phyloP scores from a whole-genome alignment of 306 rosid genomes.

The Casuarina cunninghamiana region DNA sequence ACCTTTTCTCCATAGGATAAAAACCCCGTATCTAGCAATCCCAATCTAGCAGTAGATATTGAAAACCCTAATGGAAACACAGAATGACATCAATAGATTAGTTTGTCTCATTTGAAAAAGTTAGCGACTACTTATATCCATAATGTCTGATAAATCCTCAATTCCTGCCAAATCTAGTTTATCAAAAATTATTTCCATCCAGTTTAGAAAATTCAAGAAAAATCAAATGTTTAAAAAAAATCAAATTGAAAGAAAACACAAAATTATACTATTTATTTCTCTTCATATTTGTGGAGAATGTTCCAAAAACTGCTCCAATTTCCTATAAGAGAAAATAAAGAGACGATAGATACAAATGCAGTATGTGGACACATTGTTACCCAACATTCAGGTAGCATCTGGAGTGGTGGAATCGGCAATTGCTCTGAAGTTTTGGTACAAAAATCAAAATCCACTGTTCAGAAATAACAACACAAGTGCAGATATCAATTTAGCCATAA shows the following conservation, averaged over 20 bases:
- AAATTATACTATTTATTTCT: background rate
- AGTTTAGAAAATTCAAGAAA: background rate
- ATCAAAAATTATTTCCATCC: background rate
- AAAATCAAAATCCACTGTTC: background rate
- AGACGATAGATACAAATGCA: background rate
- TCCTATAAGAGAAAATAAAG: background rate
- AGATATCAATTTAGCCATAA: background rate
- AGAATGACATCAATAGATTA: constrained; percentile 10
- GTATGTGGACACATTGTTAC: background rate
- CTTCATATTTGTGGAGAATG: background rate
- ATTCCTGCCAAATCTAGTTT: background rate
- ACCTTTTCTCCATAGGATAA: constrained; percentile 85
- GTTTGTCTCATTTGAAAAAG: background rate
- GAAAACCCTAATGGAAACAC: constrained; percentile 59
- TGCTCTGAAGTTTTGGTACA: no score
- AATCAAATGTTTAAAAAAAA: no score
- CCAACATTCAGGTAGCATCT: background rate
- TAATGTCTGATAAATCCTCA: background rate
- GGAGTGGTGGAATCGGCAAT: background rate
- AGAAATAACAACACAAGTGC: background rate
- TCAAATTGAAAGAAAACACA: no score
- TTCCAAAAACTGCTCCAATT: background rate
- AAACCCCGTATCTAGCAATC: constrained; percentile 80
- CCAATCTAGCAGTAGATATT: constrained; percentile 70
- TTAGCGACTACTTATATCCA: background rate